phyloP scores from a whole-genome alignment of 768 basidiomycete species.

The Inosperma sp. region DNA sequence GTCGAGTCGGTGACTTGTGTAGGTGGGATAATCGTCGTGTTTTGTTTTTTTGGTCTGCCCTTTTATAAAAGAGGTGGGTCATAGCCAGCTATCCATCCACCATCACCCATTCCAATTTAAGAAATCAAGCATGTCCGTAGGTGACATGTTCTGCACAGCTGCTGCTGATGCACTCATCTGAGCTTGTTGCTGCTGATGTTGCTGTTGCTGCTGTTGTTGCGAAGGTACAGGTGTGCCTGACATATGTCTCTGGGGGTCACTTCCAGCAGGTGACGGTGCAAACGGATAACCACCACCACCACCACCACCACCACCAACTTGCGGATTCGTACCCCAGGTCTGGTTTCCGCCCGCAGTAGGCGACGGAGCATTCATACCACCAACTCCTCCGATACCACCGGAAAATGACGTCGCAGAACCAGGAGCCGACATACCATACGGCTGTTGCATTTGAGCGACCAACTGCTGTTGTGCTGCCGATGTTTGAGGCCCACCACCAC shows the following conservation, averaged over 20 bases:
- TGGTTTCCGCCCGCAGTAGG: conserved; percentile 27
- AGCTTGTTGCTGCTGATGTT: conserved; percentile 28
- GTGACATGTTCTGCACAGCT: no score
- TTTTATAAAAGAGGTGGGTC: no score
- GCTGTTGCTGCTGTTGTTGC: conserved; percentile 34
- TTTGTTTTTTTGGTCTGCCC: no score
- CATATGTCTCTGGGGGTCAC: conserved; percentile 45
- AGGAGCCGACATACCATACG: conserved; percentile 42
- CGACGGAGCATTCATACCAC: conserved; percentile 23
- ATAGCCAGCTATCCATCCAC: conserved; percentile 18
- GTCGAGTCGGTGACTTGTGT: neutral
- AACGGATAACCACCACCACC: conserved; percentile 34
- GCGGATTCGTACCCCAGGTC: conserved; percentile 22
- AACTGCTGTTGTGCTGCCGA: conserved; percentile 27
- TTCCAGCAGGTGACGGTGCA: conserved; percentile 32
- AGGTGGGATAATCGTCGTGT: neutral
- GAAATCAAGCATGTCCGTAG: conserved; percentile 50
- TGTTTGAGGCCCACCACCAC: conserved; percentile 32
- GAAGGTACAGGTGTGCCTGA: conserved; percentile 47
- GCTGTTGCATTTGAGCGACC: conserved; percentile 21
- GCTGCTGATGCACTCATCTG: no score
- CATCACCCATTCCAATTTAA: conserved; percentile 52
- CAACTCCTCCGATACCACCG: conserved; percentile 1
- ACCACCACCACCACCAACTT: conserved; percentile 21
- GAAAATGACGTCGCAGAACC: conserved; percentile 24